Conservation (phyloP, 2,329 filamentous ascomycete species). For the Aureobasidium namibiae region DNA sequence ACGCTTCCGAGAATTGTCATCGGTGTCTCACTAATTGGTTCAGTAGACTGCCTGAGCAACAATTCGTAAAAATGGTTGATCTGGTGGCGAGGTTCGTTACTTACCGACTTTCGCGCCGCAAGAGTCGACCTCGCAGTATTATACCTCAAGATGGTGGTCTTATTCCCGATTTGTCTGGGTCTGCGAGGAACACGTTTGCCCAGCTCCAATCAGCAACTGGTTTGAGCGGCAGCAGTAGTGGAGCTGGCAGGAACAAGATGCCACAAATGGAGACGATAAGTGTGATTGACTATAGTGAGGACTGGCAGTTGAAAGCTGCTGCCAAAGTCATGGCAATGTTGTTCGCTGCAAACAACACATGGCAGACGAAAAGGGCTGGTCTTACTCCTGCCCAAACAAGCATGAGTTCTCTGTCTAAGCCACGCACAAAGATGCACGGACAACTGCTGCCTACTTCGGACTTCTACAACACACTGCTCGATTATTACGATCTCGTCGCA, state of each 20-base stretch:
- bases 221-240: conserved; percentile 38
- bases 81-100: conserved; percentile 71
- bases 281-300: conserved; percentile 62
- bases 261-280: conserved; percentile 42
- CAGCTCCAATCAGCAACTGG: conserved; percentile 72
- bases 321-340: conserved; percentile 72
- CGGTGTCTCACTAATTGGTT: conserved; percentile 73
- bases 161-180: conserved; percentile 62
- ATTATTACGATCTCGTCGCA: conserved; percentile 73
- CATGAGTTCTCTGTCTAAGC: conserved; percentile 22
- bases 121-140: conserved; percentile 55
- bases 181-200: conserved; percentile 54
- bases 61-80: conserved; percentile 68
- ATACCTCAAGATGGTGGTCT: conserved; percentile 58
- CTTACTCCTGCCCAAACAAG: conserved; percentile 12
- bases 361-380: conserved; percentile 19
- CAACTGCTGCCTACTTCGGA: conserved; percentile 71
- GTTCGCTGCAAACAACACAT: conserved; percentile 69
- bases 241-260: conserved; percentile 37
- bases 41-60: conserved; percentile 56
- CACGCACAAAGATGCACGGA: conserved; percentile 44
- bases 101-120: conserved; percentile 65
- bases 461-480: conserved; percentile 81
- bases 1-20: conserved; percentile 67
- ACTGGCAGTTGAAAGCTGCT: conserved; percentile 83